These are phyloP conservation scores for Plasmodium knowlesi DNA, from an alignment of 169 alveolate species.

Conservation along the genomic window DNA sequence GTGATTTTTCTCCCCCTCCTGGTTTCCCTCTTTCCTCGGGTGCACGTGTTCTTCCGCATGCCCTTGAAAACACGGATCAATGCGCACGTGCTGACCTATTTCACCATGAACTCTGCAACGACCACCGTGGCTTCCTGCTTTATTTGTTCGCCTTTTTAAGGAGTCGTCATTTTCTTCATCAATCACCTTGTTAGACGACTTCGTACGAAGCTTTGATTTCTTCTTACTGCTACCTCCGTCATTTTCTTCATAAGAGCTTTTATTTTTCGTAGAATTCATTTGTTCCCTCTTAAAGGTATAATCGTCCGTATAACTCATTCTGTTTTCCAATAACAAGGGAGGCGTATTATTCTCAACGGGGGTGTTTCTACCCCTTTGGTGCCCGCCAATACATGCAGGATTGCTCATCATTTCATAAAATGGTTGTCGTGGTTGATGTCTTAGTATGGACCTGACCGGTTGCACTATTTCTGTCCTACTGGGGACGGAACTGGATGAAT, in stretches of 20 bases:
- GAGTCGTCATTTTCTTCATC: background rate
- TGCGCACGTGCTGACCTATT: background rate
- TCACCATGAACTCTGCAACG: background rate
- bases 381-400: background rate
- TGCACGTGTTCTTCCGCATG: background rate
- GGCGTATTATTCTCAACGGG: background rate
- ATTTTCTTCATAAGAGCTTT: conserved; percentile 1
- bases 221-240: background rate
- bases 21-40: background rate
- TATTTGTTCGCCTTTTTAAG: background rate
- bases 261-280: background rate
- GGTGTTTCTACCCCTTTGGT: background rate
- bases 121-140: background rate
- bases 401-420: conserved; percentile 9
- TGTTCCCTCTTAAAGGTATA: background rate
- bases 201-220: background rate
- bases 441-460: background rate
- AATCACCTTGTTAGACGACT: background rate
- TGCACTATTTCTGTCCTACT: background rate
- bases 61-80: background rate
- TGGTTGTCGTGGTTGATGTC: background rate
- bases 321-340: background rate
- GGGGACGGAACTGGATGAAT: background rate
- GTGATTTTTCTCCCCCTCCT: background rate
- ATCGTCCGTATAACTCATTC: background rate